Evolutionary conservation across 2,329 filamentous ascomycete genomes (phyloP), one percentile per base, ranked within the genome.

Genomic region (Monosporascus sp.): DNA sequence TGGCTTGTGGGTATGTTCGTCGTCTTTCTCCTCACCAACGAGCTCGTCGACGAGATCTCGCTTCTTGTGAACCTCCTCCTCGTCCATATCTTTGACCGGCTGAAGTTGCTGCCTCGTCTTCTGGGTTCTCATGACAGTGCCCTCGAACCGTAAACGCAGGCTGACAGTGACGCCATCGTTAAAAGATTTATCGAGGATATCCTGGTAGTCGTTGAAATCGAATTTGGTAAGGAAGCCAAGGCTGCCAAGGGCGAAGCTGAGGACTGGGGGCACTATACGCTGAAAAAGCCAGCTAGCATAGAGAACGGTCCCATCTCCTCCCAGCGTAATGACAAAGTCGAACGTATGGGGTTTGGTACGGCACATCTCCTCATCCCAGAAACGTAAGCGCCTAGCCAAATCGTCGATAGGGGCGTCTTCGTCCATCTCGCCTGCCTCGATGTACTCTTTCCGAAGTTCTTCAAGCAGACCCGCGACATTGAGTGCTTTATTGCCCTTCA

Each of bases 201-300:
- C 72, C 56, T 82, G 76, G 60, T 89, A 91, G 5, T 88, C 76
- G 16, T 85, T 83, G 69, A 92, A 99, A 69, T 97, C 92, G 68
- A 97, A 97, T 67, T 97, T 97, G 26, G 94, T 97, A 60, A 99
- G 74, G 67, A 99, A 99, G 0, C 94, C 94, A 5, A 99, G 77
- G 24, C 92, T 96, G 8, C 94, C 94, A 9, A 97, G 76, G 1
- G 91, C 84, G 69, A 99, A 97, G 56, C 91, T 93, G 57, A 99
- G 76, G 1, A 97, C 91, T 0, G 94, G 94, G 6, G 94, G 94
- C 0, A 97, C 93, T 47, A 97, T 88, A 43, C 89, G 85, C 73
- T 99, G 94, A 69, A 99, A 99, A 1, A 99, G 78, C 92, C 93
- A 97, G 66, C 91, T 96, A 4, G 93, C 89, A 67, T 96, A 97